These are phyloP conservation scores for Fusarium redolens DNA, from an alignment of 2,329 filamentous ascomycete species.

Conservation along the genomic window DNA sequence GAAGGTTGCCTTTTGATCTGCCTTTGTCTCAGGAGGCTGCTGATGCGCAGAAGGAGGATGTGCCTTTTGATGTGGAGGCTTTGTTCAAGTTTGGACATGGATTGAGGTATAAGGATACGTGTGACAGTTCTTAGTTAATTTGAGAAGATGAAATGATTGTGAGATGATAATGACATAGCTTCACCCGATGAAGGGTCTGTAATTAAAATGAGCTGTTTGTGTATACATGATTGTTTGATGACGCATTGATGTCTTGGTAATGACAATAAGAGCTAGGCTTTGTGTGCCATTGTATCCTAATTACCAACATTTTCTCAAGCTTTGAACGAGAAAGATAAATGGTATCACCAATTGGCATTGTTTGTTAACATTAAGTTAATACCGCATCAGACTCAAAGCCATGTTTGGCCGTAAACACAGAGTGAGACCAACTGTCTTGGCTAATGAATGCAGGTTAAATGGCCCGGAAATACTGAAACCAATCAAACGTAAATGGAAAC, in stretches of 20 bases:
- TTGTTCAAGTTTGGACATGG: constrained; percentile 49
- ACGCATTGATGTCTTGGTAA: not conserved
- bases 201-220: not conserved
- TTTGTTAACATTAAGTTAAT: not conserved
- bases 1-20: constrained; percentile 54
- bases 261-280: too few relatives aligned
- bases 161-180: constrained; percentile 3
- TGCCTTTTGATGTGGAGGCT: constrained; percentile 45
- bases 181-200: not conserved
- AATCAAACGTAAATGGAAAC: constrained; percentile 7
- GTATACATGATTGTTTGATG: not conserved
- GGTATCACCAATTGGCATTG: not conserved
- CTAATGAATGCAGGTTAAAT: not conserved
- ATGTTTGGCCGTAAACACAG: not conserved
- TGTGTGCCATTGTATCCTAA: not conserved
- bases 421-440: not conserved
- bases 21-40: constrained; percentile 58
- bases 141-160: not conserved
- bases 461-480: constrained; percentile 12
- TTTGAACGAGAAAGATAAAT: not conserved
- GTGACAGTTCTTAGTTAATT: not conserved
- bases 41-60: constrained; percentile 45
- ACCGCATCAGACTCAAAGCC: not conserved
- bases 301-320: not conserved
- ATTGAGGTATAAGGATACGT: constrained; percentile 48